Base-by-base conservation (phyloP, 805 yeast genomes). In the Hanseniaspora singularis region DNA sequence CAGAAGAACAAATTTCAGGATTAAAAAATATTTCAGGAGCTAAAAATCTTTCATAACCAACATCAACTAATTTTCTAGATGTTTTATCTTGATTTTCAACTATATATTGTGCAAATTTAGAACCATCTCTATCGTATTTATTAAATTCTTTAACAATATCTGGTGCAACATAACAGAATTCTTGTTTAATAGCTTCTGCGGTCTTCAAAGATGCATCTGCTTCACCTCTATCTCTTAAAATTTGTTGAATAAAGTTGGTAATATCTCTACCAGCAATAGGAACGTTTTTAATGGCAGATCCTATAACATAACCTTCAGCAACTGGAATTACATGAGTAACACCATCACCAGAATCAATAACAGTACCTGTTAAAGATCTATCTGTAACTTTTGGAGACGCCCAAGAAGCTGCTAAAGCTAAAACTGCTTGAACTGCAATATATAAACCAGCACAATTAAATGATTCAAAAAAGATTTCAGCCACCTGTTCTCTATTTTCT, bases 11-110 rank as follows among this genome's bases (percentile, higher is more conserved):
- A 58, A 92, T 92, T 65, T 92, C 99, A 12, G 98, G 98, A 61
- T 84, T 87, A 76, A 92, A 92, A 68, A 92, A 92, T 58, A 92
- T 88, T 65, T 92, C 99, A n/a, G 98, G 97, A 1, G 98, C 99
- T 63, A 92, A 74, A 64, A 92, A 92, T 56, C 97, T 75, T 68
- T 92, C 99, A 65, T 92, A 92, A 47, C 97, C 99, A 51, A 92
- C 92, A 64, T 92, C 98, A 52, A 92, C 92, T 30, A 68, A 63
- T 49, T 74, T 77, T 55, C 71, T 70, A 49, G 73, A 72, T 40
- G 84, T 83, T 51, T 73, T 72, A 53, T 72, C 67, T 54, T 81
- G 82, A 23, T 80, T 79, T 61, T 89, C 95, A 23, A 85, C 92
- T 34, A 85, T 73, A 64, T 85, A 87, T 67, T 89, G 89, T 33